Evolutionary conservation across 495 filamentous ascomycete genomes (phyloP), one percentile per base, ranked within the genome.

Genomic region (Lasiosphaeria miniovina): DNA sequence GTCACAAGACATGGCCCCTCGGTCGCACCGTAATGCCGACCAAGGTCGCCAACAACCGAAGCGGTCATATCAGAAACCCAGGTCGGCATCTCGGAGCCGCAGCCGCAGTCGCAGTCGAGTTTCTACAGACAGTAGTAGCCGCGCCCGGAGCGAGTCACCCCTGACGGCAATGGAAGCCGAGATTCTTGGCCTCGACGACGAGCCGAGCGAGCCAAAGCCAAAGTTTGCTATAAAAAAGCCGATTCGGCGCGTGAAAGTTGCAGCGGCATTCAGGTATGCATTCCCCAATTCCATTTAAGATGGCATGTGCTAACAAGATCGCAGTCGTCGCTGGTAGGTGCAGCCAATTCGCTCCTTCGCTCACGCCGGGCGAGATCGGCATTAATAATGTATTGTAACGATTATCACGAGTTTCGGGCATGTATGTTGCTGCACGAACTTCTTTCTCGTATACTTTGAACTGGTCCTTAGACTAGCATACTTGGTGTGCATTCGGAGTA

Each of bases 221-320:
- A 62, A 61, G 45, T 15, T 32, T 33, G 43, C 24, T 31, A 61
- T 41, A 9, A 62, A 53, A 52, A 52, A 52, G 33, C 50, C 50
- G 1, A 17, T 36, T 5, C 32, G 14, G 7, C 40, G 45, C 35
- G 57, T 52, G 41, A 66, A 72, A 38, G 69, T 72, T 33, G 65
- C 69, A 11, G 61, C 63, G 0, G 69, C 65, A 9, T 72, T 66
- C 48, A 62, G 55, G 69, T 72, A 58, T 58, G 64, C 40, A 43
- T 32, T 51, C 24, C 24, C 24, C 24, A 24, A 24, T 24, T 24
- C 24, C 24, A 24, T 24, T 24, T 24, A 24, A 24, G 24, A 24
- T 24, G 0, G 2, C 24, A 24, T 24, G 24, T 24, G 0, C 24
- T 24, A 24, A 24, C 24, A 24, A 24, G 24, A 2, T 24, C 24